Base-by-base conservation (phyloP, 1,139 yeast species). In the Eremothecium coryli region DNA sequence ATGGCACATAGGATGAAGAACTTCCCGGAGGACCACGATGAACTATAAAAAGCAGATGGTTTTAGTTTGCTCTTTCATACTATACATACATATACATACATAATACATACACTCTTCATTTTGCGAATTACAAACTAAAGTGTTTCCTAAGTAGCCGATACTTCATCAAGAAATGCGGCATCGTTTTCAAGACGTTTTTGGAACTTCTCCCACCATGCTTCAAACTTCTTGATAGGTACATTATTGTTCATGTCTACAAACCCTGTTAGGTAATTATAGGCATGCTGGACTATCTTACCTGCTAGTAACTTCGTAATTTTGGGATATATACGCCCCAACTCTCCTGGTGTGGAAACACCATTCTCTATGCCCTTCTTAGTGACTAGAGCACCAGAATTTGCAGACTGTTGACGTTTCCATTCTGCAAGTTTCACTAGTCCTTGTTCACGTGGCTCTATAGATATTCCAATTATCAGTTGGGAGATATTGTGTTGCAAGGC, bases 131-230 rank as follows among this genome's bases (percentile, higher is more conserved):
- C n/a, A n/a, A n/a, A n/a, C n/a, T n/a, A n/a, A n/a, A n/a, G n/a
- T n/a, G n/a, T n/a, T n/a, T n/a, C n/a, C n/a, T n/a, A n/a, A n/a
- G n/a, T n/a, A n/a, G n/a, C 42, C 5, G 61, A 54, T 3, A 57
- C 52, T 32, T 62, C 64, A 42, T 82, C 84, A 33, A 90, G 60
- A 52, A 85, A 90, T 37, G 72, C 73, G 1, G 96, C 96, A 54
- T 93, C 93, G 43, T 78, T 78, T 12, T 73, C 68, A 38, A 90
- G 53, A 51, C 81, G 78, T 10, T 72, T 61, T 56, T 73, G 81
- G 61, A 90, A 93, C 60, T 86, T 90, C 43, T 71, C 77, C 97
- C 98, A 88, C 99, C 99, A 90, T 24, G 74, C 79, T 55, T 90
- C 94, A 52, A 90, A 88, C 31, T 79, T 84, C 52, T 78, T 82